These are phyloP conservation scores for Aspergillus sp. DNA, from an alignment of 2,329 filamentous ascomycete species.

Conservation along the genomic window DNA sequence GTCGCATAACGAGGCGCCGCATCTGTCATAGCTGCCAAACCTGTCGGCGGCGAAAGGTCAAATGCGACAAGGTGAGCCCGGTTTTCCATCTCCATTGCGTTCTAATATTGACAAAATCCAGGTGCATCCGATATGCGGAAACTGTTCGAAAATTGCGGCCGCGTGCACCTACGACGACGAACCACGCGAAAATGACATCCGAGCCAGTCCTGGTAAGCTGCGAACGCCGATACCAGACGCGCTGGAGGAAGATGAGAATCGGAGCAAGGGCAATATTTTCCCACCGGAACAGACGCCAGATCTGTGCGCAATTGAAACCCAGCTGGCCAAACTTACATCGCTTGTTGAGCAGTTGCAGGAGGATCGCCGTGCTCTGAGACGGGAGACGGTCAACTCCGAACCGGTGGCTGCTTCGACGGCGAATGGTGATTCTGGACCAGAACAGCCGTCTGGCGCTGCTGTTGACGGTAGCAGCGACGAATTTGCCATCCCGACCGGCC, in stretches of 20 bases:
- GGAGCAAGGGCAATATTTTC: no score
- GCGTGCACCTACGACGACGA: constrained; percentile 42
- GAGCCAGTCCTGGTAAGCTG: no score
- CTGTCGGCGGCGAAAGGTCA: constrained; percentile 49
- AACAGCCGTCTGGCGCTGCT: constrained; percentile 33
- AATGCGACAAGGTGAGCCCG: constrained; percentile 41
- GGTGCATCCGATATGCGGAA: constrained; percentile 47
- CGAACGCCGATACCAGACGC: constrained; percentile 21
- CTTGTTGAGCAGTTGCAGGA: constrained; percentile 45
- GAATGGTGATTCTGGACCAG: constrained; percentile 24
- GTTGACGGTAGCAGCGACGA: constrained; percentile 39
- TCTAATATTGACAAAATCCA: no score
- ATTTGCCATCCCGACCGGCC: constrained; percentile 43
- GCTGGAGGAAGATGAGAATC: constrained; percentile 4
- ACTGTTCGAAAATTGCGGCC: constrained; percentile 45
- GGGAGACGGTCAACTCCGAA: not conserved
- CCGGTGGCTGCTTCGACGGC: not conserved
- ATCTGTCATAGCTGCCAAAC: constrained; percentile 49
- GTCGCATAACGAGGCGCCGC: constrained; percentile 45
- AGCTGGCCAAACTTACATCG: constrained; percentile 44
- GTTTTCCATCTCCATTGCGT: no score
- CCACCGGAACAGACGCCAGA: constrained; percentile 30
- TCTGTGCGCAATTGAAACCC: constrained; percentile 35
- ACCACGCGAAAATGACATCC: no score
- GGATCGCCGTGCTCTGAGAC: constrained; percentile 26